Evolutionary conservation across 805 yeast species (phyloP).

Genomic region (Metschnikowia reukaufii): DNA sequence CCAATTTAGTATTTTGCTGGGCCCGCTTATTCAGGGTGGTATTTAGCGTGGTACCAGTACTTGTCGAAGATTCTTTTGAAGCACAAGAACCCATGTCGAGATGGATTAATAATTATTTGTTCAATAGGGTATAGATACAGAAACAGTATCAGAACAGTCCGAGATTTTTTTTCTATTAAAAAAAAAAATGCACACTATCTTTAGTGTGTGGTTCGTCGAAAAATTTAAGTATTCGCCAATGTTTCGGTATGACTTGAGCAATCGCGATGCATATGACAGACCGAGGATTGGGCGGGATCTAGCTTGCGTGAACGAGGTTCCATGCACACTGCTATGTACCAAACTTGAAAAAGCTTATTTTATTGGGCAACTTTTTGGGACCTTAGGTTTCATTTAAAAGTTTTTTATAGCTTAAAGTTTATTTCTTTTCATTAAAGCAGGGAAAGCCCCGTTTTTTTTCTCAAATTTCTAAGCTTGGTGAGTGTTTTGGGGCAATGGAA

Average conservation of each 20-base stretch:
- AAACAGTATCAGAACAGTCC: neutral
- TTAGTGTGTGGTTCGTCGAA: too few species aligned
- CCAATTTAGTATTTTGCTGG: conserved; percentile 17
- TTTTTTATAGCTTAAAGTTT: too few species aligned
- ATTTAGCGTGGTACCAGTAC: conserved; percentile 5
- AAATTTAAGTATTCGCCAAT: too few species aligned
- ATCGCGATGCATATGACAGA: conserved; percentile 13
- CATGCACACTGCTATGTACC: conserved; percentile 1
- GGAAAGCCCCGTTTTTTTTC: too few species aligned
- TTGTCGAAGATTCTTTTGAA: conserved; percentile 11
- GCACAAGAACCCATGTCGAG: conserved; percentile 18
- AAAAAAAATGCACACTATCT: too few species aligned
- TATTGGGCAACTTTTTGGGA: neutral
- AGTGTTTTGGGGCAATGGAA: too few species aligned
- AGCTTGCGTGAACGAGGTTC: conserved; percentile 2
- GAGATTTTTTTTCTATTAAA: too few species aligned
- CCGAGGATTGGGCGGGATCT: conserved; percentile 12
- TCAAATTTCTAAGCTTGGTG: too few species aligned
- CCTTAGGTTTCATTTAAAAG: neutral
- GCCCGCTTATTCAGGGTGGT: conserved; percentile 17
- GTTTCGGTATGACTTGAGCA: conserved; percentile 8
- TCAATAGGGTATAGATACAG: neutral
- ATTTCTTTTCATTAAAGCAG: too few species aligned
- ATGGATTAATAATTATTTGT: neutral
- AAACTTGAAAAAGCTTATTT: neutral